A percentile compares a stretch with the other conserved stretches of the same genome.
Conservation (phyloP, 768 basidiomycete genomes). For the Termitomyces sp. region DNA sequence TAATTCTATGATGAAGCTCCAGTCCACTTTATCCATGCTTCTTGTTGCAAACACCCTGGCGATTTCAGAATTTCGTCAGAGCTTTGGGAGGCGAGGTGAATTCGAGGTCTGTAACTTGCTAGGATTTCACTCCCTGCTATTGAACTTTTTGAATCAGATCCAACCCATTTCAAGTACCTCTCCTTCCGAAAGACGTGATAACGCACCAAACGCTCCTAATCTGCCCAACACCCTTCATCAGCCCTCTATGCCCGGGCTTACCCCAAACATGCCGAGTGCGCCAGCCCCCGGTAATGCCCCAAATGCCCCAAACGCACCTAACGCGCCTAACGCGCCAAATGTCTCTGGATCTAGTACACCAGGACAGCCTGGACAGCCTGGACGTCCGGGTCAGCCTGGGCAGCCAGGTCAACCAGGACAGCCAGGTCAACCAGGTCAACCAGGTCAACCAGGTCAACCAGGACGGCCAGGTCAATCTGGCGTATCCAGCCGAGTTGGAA, state of each 20-base stretch:
- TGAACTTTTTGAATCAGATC: background rate
- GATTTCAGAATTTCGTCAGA: background rate
- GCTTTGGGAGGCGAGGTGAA: background rate
- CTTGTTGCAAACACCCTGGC: background rate
- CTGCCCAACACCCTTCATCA: background rate
- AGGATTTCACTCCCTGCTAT: too few species aligned
- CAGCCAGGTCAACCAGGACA: background rate
- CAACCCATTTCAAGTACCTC: background rate
- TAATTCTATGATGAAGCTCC: background rate
- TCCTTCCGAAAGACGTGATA: background rate
- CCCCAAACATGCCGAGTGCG: background rate
- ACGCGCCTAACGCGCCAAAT: background rate
- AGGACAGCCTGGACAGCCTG: background rate
- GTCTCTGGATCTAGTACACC: background rate
- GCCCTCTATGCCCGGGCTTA: background rate
- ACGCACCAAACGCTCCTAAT: background rate
- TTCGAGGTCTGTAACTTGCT: background rate
- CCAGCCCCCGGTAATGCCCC: background rate
- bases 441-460: background rate
- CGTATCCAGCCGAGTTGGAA: background rate
- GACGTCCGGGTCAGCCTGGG: background rate
- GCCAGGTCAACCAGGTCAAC: background rate
- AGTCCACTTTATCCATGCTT: background rate
- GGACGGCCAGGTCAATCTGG: background rate
- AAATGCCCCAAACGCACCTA: background rate